Conservation (phyloP, 345 rosid genomes). For the Salix exigua region DNA sequence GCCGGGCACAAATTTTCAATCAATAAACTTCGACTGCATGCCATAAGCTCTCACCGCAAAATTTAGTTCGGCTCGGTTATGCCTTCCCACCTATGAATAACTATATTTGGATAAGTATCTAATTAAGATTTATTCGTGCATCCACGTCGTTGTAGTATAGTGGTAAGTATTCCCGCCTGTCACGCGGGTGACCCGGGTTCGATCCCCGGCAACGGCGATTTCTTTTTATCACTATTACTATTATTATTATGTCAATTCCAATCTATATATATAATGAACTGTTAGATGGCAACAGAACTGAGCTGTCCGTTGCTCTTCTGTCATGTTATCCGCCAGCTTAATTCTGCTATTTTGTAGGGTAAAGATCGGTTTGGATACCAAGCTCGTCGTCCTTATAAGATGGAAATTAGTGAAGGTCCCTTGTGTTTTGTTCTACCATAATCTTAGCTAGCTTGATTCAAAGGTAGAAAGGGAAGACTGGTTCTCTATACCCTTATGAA, state of each 20-base stretch:
- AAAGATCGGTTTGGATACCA: slow-evolving; percentile 83
- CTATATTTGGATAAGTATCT: rapidly evolving
- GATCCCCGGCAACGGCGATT: slow-evolving; percentile 90
- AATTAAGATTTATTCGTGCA: no score
- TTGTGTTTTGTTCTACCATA: slow-evolving; percentile 4
- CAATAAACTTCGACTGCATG: no score
- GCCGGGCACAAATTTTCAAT: no score
- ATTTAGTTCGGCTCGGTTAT: no score
- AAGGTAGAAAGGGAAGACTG: neutral
- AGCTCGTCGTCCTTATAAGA: slow-evolving; percentile 61
- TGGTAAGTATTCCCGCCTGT: slow-evolving; percentile 90
- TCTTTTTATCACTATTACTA: neutral
- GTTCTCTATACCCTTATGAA: no score
- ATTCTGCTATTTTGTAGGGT: slow-evolving; percentile 43
- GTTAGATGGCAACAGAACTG: neutral
- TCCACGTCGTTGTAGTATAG: slow-evolving; percentile 32
- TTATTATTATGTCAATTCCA: no score
- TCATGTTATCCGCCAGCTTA: neutral
- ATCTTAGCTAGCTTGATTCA: slow-evolving; percentile 1
- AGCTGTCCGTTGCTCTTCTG: neutral
- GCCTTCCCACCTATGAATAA: no score
- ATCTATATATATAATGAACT: neutral
- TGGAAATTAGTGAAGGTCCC: slow-evolving; percentile 63
- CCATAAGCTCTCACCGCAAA: no score
- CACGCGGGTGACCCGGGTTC: slow-evolving; percentile 98